phyloP scores from a whole-genome alignment of 2,329 filamentous ascomycete species.

The Sarocladium brachiariae region DNA sequence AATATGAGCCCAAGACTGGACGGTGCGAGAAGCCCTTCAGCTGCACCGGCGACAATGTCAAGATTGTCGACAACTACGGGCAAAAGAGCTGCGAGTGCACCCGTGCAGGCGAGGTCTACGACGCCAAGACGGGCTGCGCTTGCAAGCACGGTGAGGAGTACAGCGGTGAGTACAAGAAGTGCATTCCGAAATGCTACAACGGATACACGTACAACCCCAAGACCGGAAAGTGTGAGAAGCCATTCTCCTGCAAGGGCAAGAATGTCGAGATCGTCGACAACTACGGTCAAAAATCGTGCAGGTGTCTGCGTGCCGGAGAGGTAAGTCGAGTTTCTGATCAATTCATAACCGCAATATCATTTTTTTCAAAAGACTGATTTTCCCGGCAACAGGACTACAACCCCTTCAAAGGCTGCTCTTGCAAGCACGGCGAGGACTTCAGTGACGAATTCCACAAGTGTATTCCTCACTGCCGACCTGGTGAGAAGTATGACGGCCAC shows the following conservation, averaged over 20 bases:
- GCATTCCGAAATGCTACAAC: neutral
- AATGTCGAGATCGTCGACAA: neutral
- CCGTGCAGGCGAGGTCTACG: neutral
- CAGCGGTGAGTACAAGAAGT: neutral
- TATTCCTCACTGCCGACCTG: neutral
- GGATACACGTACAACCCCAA: neutral
- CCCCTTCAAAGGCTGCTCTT: neutral
- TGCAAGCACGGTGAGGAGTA: neutral
- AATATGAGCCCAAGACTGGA: neutral
- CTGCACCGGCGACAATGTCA: slow-evolving; percentile 2
- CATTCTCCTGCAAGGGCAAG: neutral
- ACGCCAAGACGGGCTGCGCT: neutral
- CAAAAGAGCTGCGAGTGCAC: neutral
- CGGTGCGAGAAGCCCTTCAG: neutral
- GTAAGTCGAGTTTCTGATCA: neutral
- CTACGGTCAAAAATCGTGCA: neutral
- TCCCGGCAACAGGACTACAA: slow-evolving; percentile 4
- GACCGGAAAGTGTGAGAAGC: neutral
- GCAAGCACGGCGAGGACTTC: neutral
- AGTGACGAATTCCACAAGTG: neutral
- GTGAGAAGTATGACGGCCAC: neutral
- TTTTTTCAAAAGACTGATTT: too few species aligned
- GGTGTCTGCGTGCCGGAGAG: neutral
- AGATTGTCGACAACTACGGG: neutral
- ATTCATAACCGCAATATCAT: neutral